Evolutionary conservation across 106 monocot genomes (phyloP).

Genomic region (Agapanthus africanus): DNA sequence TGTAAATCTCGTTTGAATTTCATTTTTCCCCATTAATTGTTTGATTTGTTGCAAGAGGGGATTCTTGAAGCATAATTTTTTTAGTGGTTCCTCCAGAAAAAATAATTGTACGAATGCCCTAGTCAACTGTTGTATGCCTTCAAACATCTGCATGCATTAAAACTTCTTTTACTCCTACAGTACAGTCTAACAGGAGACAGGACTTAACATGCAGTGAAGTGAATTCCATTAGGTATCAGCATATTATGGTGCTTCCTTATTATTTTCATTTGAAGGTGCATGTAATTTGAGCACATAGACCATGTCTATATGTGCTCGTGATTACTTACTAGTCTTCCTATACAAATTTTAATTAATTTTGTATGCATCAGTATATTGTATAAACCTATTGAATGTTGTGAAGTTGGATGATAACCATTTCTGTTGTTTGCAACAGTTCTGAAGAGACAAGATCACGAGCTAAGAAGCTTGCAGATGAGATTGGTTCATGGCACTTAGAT

Average conservation of each 20-base stretch:
- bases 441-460: slow-evolving; percentile 77
- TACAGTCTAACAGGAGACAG: background rate
- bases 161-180: background rate
- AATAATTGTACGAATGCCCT: background rate
- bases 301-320: background rate
- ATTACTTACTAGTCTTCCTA: background rate
- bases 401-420: background rate
- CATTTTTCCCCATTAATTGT: background rate
- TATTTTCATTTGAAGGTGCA: background rate
- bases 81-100: background rate
- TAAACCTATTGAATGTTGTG: background rate
- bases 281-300: too few species aligned
- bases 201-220: background rate
- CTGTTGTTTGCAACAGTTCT: slow-evolving; percentile 43
- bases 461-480: slow-evolving; percentile 78
- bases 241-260: background rate
- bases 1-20: background rate
- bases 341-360: background rate
- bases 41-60: background rate
- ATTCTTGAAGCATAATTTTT: background rate
- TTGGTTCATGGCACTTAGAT: slow-evolving; percentile 91
- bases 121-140: background rate
- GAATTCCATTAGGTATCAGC: background rate
- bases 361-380: background rate
- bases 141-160: background rate